These are phyloP conservation scores for Epichloe gansuensis DNA, from an alignment of 2,329 filamentous ascomycete species.

Conservation along the genomic window DNA sequence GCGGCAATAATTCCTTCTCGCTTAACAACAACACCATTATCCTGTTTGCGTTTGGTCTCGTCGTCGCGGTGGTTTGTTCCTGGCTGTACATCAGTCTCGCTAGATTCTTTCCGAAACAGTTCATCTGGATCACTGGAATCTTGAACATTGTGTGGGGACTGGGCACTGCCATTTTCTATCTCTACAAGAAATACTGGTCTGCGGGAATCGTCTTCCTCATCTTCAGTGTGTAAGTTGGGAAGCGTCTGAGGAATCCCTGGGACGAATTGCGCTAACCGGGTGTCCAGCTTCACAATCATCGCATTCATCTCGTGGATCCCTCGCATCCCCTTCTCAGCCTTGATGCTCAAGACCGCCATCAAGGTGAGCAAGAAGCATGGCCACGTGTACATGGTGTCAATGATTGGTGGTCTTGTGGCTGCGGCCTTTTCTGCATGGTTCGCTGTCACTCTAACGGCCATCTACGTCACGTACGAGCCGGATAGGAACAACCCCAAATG, in stretches of 20 bases:
- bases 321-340: conserved; percentile 77
- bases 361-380: conserved; percentile 74
- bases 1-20: conserved; percentile 47
- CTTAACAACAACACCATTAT: conserved; percentile 77
- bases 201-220: conserved; percentile 80
- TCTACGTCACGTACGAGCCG: conserved; percentile 77
- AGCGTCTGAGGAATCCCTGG: neutral
- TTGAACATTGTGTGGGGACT: conserved; percentile 74
- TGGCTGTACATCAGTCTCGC: conserved; percentile 65
- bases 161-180: conserved; percentile 79
- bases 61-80: conserved; percentile 60
- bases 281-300: conserved; percentile 8
- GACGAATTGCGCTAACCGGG: neutral
- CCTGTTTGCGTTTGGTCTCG: conserved; percentile 68
- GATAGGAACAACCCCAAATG: conserved; percentile 38
- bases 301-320: conserved; percentile 76
- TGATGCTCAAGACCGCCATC: conserved; percentile 79
- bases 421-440: conserved; percentile 75
- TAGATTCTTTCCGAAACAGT: conserved; percentile 70
- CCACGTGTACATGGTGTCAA: conserved; percentile 74
- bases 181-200: conserved; percentile 62
- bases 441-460: conserved; percentile 69
- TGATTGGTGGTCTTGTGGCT: conserved; percentile 67
- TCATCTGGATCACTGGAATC: conserved; percentile 87
- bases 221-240: conserved; percentile 32